These are phyloP conservation scores for Aspergillus costaricaensis DNA, from an alignment of 2,329 filamentous ascomycete species.

Conservation along the genomic window DNA sequence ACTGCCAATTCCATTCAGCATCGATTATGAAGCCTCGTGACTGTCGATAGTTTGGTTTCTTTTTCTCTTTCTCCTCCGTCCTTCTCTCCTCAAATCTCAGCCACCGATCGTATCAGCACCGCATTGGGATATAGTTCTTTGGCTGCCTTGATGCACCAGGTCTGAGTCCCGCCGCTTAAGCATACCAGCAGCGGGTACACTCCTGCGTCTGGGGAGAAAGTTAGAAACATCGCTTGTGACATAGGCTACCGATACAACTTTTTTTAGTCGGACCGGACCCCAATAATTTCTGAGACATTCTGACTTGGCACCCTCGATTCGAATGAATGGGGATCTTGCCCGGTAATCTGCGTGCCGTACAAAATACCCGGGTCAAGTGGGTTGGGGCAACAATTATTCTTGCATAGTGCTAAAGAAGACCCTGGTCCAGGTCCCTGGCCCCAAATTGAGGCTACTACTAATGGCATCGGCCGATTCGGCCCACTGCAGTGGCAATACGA, in stretches of 20 bases:
- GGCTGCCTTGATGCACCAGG: background rate
- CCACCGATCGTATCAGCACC: background rate
- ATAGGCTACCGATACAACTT: background rate
- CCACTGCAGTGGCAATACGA: constrained; percentile 1
- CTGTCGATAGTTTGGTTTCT: constrained; percentile 8
- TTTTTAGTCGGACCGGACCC: background rate
- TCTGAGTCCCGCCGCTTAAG: background rate
- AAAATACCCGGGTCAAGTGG: background rate
- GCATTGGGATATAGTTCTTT: background rate
- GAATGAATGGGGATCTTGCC: background rate
- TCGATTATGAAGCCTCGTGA: constrained; percentile 17
- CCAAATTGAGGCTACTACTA: constrained; percentile 1
- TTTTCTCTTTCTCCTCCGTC: background rate
- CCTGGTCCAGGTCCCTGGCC: constrained; percentile 1
- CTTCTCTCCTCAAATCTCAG: background rate
- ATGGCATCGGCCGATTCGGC: background rate
- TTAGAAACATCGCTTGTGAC: background rate
- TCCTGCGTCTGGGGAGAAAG: background rate
- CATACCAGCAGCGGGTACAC: background rate
- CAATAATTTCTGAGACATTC: background rate
- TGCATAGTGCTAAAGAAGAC: background rate
- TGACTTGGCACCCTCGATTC: background rate
- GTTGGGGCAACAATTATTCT: background rate
- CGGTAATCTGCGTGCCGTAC: background rate
- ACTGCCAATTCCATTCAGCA: constrained; percentile 1